A percentile compares a stretch with the other conserved stretches of the same genome.
Conservation (phyloP, 805 yeast genomes). For the Kluyveromyces wickerhamii region DNA sequence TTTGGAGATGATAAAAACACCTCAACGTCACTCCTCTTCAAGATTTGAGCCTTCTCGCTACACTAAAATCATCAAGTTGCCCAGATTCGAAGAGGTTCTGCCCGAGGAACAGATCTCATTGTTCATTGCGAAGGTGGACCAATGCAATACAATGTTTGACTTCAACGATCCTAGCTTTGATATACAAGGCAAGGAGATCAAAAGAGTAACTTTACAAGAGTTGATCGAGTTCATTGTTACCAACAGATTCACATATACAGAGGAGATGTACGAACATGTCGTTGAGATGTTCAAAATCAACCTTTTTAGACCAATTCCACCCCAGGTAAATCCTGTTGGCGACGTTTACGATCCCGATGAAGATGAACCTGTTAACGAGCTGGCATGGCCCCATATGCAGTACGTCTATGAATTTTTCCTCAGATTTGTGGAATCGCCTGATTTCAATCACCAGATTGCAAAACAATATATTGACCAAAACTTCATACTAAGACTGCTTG, state of each 20-base stretch:
- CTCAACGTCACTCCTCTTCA: constrained; percentile 87
- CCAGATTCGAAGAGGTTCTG: constrained; percentile 80
- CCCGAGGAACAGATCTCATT: constrained; percentile 66
- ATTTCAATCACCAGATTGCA: constrained; percentile 87
- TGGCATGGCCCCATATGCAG: constrained; percentile 99
- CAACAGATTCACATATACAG: constrained; percentile 77
- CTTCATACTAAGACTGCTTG: constrained; percentile 73
- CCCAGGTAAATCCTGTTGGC: constrained; percentile 95
- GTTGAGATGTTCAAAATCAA: constrained; percentile 84
- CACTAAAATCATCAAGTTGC: constrained; percentile 65
- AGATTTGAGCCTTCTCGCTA: constrained; percentile 74
- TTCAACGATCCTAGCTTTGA: constrained; percentile 90
- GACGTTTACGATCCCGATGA: constrained; percentile 97
- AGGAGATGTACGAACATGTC: constrained; percentile 82
- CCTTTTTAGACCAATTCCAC: constrained; percentile 93
- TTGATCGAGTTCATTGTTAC: constrained; percentile 80
- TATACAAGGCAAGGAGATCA: constrained; percentile 86
- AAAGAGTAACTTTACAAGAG: constrained; percentile 80
- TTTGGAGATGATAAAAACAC: constrained; percentile 74
- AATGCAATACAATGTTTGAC: constrained; percentile 90
- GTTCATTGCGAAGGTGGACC: constrained; percentile 83
- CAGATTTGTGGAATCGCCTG: constrained; percentile 88
- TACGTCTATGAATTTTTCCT: constrained; percentile 90
- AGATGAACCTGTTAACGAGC: constrained; percentile 93
- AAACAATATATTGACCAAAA: constrained; percentile 90